These are phyloP conservation scores for Spencermartinsiella ligniputridi DNA, from an alignment of 1,139 yeast species.

Conservation along the genomic window DNA sequence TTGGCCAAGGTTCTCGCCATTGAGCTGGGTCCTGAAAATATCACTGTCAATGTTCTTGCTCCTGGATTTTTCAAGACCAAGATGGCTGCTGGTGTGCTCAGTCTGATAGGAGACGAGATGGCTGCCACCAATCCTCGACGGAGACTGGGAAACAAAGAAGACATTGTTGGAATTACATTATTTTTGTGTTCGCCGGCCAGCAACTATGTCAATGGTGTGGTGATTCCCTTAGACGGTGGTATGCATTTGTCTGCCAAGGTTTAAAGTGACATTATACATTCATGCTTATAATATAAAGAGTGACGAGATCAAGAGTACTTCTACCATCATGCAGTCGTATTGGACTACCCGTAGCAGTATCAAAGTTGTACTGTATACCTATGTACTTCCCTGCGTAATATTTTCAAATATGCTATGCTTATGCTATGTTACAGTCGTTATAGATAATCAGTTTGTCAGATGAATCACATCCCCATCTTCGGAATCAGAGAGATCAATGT, in stretches of 20 bases:
- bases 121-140: conserved; percentile 52
- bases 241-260: conserved; percentile 29
- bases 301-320: too few species aligned
- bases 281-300: too few species aligned
- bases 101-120: conserved; percentile 45
- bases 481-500: conserved; percentile 2
- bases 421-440: background rate
- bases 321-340: too few species aligned
- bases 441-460: background rate
- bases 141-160: conserved; percentile 61
- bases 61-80: conserved; percentile 79
- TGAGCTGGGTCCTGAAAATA: conserved; percentile 61
- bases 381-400: too few species aligned
- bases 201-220: conserved; percentile 64
- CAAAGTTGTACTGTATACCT: too few species aligned
- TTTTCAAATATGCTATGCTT: too few species aligned
- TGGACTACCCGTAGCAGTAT: too few species aligned
- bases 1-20: conserved; percentile 59
- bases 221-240: conserved; percentile 76
- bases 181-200: conserved; percentile 58
- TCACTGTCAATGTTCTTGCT: conserved; percentile 64
- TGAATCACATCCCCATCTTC: background rate
- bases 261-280: too few species aligned
- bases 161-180: conserved; percentile 55
- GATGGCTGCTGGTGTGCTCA: conserved; percentile 66